Base-by-base conservation (phyloP, 352 stramenopile genomes). In the Globisporangium parvum region DNA sequence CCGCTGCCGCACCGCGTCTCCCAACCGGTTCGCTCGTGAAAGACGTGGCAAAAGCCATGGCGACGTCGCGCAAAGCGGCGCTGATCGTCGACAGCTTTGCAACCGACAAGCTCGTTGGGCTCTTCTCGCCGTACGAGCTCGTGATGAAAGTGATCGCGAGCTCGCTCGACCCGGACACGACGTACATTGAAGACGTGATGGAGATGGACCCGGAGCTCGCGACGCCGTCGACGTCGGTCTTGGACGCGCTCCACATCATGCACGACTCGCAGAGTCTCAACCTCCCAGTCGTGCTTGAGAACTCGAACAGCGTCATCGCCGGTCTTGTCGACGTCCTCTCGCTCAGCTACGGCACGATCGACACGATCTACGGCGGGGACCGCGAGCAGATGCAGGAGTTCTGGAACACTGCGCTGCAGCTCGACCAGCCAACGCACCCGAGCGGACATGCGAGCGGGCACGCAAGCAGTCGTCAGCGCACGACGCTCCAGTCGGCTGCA, bases 121-220 rank as follows among this genome's bases (percentile, higher is more conserved):
- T 98, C 37, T 98, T 99, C 60, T 98, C 95, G 15, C 96, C 97
- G 28, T 98, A 98, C 60, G 96, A 99, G 66, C 79, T 99, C 64
- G 95, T 98, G 65, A 91, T 93, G 47, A 88, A 97, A 50, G 96
- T 98, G 39, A 88, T 99, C 60, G 91, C 95, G 0, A 97, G 93
- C 65, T 83, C 83, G n/a, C 64, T 98, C 17, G 81, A 96, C 48
- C 77, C 96, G 17, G 71, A 93, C 39, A 78, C 72, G 4, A 98
- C 95, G 37, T 74, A 75, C 44, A 80, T 99, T 11, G 85, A 87
- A 51, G 77, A 91, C 54, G 95, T 99, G 2, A 96, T 96, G 86
- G 66, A 88, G 31, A 85, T 68, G n/a, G 86, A 96, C 60, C 86
- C 86, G 3, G 86, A 96, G 47, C 77, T 91, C 49, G 81, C 77